Evolutionary conservation across 1,139 yeast genomes (phyloP), one percentile per base, ranked within the genome.

Genomic region (Zygosaccharomyces pseudobailii): DNA sequence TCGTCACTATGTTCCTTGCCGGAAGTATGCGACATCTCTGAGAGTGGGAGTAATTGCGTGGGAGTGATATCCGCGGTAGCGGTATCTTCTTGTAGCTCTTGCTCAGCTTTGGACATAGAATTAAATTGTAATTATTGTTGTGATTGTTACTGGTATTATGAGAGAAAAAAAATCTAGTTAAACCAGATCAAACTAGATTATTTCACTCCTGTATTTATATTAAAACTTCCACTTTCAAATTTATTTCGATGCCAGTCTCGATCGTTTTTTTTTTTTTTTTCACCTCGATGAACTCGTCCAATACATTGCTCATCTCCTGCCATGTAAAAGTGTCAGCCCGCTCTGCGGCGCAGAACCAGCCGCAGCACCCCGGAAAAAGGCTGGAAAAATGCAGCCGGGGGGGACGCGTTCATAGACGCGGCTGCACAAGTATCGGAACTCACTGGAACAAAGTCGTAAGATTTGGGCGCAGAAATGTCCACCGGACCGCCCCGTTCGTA

Each of bases 21-120:
- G 22, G 59, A 52, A 23, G 59, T 54, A 24, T 59, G 53, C 28
- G 60, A 55, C 22, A 52, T 37, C 25, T 48, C 52, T 10, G 58
- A 50, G 30, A 49, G 50, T 35, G 52, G 48, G 30, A 4, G 19
- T n/a, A 19, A 30, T 9, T 30, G 33, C 33, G 33, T 10, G 33
- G 33, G 33, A n/a, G 13, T 9, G 33, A 30, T 30, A n/a, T 6
- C 33, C 25, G 34, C 41, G 34, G 22, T 28, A 5, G 30, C 41
- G 22, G 22, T 19, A 10, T 38, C 33, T 17, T 20, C 34, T 6
- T 38, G 34, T 36, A 17, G 13, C 17, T 35, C 38, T 21, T 35
- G 38, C 10, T 35, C 33, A n/a, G 13, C 7, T 20, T 27, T 30
- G 10, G 33, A 10, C 23, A 38, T 27, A 3, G 25, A 6, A 20